phyloP scores from a whole-genome alignment of 2,329 filamentous ascomycete genomes.

The Fusarium penzigii region DNA sequence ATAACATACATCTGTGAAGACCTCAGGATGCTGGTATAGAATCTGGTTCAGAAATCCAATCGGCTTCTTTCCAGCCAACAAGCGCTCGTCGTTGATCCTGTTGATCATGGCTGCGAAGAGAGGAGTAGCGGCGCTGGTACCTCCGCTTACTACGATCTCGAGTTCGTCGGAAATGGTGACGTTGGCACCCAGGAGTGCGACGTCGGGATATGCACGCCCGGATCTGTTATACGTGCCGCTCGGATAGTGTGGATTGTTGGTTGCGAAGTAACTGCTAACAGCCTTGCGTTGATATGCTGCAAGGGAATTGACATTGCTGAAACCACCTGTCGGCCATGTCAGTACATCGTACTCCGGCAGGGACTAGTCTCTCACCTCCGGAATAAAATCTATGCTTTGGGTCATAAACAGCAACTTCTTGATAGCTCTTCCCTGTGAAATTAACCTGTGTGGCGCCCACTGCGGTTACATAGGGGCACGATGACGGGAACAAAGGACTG shows the following conservation, averaged over 20 bases:
- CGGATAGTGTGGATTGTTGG: background rate
- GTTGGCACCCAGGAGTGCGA: background rate
- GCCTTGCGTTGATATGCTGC: background rate
- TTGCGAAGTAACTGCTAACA: background rate
- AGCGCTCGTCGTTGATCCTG: background rate
- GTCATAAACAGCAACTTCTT: slow-evolving; percentile 1
- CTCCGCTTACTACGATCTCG: background rate
- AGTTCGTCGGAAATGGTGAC: background rate
- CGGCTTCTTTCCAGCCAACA: background rate
- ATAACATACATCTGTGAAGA: background rate
- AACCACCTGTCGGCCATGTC: background rate
- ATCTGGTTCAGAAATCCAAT: background rate
- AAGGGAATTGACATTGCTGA: background rate
- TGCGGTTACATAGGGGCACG: slow-evolving; percentile 1
- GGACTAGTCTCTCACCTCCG: background rate
- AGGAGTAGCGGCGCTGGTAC: background rate
- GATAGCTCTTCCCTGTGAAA: background rate
- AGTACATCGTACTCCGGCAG: background rate
- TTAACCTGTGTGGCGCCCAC: slow-evolving; percentile 1
- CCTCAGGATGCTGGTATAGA: background rate
- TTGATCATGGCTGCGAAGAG: background rate
- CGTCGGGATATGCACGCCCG: background rate
- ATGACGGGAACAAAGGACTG: background rate
- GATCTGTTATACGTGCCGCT: background rate
- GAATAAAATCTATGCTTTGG: slow-evolving; percentile 2